phyloP scores from a whole-genome alignment of 2,329 filamentous ascomycete species.

The Monosporascus sp. region DNA sequence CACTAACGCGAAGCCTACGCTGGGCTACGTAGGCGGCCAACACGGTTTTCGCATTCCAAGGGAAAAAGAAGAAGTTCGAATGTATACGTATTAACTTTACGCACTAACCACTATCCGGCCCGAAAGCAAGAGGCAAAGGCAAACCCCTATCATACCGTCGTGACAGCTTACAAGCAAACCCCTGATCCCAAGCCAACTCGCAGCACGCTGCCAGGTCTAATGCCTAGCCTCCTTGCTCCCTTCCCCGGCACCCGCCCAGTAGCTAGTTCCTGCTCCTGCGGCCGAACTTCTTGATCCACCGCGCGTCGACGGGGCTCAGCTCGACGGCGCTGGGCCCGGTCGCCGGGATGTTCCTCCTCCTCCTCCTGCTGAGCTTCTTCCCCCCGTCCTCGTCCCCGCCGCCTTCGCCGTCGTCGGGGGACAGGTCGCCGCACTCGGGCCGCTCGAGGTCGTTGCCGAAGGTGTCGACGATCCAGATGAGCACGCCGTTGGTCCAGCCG shows the following conservation, averaged over 20 bases:
- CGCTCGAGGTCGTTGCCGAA: constrained; percentile 52
- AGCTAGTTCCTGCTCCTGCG: constrained; percentile 1
- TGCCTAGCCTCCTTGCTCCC: background rate
- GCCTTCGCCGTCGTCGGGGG: constrained; percentile 30
- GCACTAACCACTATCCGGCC: too few species aligned
- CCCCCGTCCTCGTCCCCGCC: background rate
- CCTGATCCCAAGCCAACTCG: too few species aligned
- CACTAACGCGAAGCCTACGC: too few species aligned
- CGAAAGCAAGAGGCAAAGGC: too few species aligned
- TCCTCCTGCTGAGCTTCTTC: constrained; percentile 18
- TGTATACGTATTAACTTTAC: too few species aligned
- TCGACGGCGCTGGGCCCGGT: constrained; percentile 36
- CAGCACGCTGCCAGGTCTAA: too few species aligned
- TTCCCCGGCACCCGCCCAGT: background rate
- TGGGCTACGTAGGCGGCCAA: too few species aligned
- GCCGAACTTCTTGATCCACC: constrained; percentile 45
- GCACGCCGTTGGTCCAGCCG: constrained; percentile 65
- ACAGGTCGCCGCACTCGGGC: constrained; percentile 51
- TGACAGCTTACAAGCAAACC: too few species aligned
- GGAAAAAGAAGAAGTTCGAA: too few species aligned
- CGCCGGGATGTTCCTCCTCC: constrained; percentile 15
- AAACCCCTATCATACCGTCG: too few species aligned
- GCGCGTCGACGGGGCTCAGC: constrained; percentile 40
- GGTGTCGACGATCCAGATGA: constrained; percentile 61
- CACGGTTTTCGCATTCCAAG: too few species aligned